Percentiles rank a stretch among this genome's conserved stretches.
Evolutionary conservation across 495 filamentous ascomycete genomes (phyloP).

Genomic region (Mytilinidion resinicola): DNA sequence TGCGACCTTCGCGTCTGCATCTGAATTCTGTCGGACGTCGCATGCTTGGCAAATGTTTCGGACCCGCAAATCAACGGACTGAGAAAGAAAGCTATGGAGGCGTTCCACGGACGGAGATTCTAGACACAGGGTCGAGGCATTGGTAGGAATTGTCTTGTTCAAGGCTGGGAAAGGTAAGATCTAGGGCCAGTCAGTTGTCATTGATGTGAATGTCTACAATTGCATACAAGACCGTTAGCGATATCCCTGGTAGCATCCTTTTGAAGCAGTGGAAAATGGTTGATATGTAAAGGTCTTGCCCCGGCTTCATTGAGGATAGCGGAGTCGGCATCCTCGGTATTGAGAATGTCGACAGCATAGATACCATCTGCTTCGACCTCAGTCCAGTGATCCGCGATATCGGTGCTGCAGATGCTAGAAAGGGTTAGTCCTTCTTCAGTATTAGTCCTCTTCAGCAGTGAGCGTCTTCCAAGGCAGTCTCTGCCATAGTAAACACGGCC

Average conservation of each 20-base stretch:
- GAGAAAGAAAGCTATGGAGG: conserved; percentile 7
- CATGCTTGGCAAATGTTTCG: conserved; percentile 18
- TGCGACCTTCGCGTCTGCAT: conserved; percentile 45
- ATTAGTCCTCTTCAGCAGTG: conserved; percentile 55
- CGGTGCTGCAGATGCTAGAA: conserved; percentile 65
- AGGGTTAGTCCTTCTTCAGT: conserved; percentile 51
- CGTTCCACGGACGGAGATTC: conserved; percentile 1
- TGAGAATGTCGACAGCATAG: conserved; percentile 53
- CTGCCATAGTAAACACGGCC: conserved; percentile 67
- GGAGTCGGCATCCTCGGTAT: not conserved
- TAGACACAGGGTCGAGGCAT: not conserved
- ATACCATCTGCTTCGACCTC: conserved; percentile 83
- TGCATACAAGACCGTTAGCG: conserved; percentile 10
- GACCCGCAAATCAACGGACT: conserved; percentile 19
- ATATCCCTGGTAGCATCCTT: not conserved
- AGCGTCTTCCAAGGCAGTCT: conserved; percentile 81
- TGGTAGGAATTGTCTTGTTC: conserved; percentile 48
- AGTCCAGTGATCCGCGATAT: conserved; percentile 49
- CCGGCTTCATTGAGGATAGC: not conserved
- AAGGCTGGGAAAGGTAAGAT: conserved; percentile 46
- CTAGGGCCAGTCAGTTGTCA: conserved; percentile 8
- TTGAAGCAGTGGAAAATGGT: conserved; percentile 11
- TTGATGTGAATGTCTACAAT: not conserved
- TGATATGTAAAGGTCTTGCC: not conserved
- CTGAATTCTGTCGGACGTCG: conserved; percentile 19